Percentiles rank a stretch among this genome's conserved stretches.
These are phyloP conservation scores for Letharia columbiana DNA, from an alignment of 495 filamentous ascomycete genomes.

Conservation along the genomic window DNA sequence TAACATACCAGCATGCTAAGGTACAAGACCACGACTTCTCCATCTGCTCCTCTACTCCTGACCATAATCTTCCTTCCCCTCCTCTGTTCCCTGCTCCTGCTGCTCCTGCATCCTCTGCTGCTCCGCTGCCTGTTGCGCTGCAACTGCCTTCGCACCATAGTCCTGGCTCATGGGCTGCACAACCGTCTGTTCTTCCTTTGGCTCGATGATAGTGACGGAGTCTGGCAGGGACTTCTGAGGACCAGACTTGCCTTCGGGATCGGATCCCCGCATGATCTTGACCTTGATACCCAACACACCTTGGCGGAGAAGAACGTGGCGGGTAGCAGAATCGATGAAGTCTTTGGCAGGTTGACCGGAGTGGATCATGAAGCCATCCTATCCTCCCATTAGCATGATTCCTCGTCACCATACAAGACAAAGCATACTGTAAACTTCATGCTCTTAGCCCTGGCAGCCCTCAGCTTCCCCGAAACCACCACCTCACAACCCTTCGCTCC, in stretches of 20 bases:
- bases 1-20: constrained; percentile 4
- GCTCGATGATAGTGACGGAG: constrained; percentile 98
- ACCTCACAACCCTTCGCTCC: constrained; percentile 99
- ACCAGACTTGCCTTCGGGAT: constrained; percentile 98
- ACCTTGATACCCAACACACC: constrained; percentile 99
- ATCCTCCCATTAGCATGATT: constrained; percentile 13
- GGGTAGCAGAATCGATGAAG: constrained; percentile 97
- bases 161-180: constrained; percentile 93
- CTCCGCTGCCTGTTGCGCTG: constrained; percentile 77
- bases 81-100: constrained; percentile 38
- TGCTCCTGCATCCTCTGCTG: constrained; percentile 57
- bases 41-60: constrained; percentile 28
- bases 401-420: background rate
- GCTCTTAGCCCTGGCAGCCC: constrained; percentile 96
- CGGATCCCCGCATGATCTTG: constrained; percentile 99
- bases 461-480: constrained; percentile 96
- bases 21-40: background rate
- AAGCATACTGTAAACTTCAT: constrained; percentile 96
- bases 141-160: constrained; percentile 93
- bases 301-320: constrained; percentile 98
- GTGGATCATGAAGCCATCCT: constrained; percentile 99
- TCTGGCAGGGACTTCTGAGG: constrained; percentile 95
- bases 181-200: constrained; percentile 94
- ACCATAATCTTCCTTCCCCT: constrained; percentile 30
- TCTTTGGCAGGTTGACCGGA: constrained; percentile 98